Base-by-base conservation (phyloP, 495 filamentous ascomycete genomes). In the Cercophora sp. region DNA sequence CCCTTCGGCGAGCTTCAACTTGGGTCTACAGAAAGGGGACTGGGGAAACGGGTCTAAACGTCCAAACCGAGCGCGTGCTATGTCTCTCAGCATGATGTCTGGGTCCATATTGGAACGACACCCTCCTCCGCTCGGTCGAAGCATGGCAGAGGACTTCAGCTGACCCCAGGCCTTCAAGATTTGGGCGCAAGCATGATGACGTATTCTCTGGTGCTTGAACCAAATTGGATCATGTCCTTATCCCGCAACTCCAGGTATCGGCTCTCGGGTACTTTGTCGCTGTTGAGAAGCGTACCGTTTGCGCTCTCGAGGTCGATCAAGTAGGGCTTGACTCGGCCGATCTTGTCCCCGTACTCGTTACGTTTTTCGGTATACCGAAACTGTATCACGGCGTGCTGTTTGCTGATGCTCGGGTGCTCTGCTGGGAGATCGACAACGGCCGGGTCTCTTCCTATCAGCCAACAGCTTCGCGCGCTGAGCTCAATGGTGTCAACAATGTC, bases 311-410 rank as follows among this genome's bases (percentile, higher is more conserved):
- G 68, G 71, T 98, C 93, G 61, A 97, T 87, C 2, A 97, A 61
- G 70, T 97, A 98, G 8, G 88, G 89, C 71, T 82, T 89, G 27
- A 97, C 94, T 52, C 77, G 83, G 15, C 86, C 87, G 55, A 85
- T 76, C 64, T 81, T 84, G 63, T 94, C 88, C 27, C 91, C 92
- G 65, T 79, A 93, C 63, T 96, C 91, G 62, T 93, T 89, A 52
- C 78, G 79, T 69, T 86, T 91, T 58, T 85, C 85, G 18, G 87
- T 80, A 64, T 87, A 85, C 36, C 94, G 82, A 60, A 97, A 98
- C 66, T 98, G 93, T 27, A 98, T 76, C 22, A 90, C 94, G 3
- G 93, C 94, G 69, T 98, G 93, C 70, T 98, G 93, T 63, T 91
- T 91, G 51, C 87, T 91, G 63, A 87, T 85, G 64, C 90, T 96